These are phyloP conservation scores for Adansonia digitata DNA, from an alignment of 345 rosid species.

Conservation along the genomic window DNA sequence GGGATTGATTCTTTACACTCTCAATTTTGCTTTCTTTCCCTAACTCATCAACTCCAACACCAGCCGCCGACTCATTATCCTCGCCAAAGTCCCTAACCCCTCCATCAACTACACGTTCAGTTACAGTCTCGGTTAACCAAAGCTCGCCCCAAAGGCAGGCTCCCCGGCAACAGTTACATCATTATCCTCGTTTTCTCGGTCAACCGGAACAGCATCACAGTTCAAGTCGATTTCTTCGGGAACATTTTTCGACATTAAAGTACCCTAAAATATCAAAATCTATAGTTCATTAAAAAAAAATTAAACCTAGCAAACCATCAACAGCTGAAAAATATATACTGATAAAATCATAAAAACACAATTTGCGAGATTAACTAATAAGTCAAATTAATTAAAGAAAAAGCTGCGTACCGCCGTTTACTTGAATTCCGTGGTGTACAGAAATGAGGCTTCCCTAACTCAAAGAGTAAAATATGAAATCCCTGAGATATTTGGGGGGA, in stretches of 20 bases:
- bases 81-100: conserved; percentile 4
- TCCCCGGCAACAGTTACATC: background rate
- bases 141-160: background rate
- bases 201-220: conserved; percentile 27
- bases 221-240: conserved; percentile 33
- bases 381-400: background rate
- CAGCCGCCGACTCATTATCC: background rate
- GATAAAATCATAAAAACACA: background rate
- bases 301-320: background rate
- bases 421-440: background rate
- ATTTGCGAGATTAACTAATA: background rate
- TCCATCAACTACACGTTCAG: background rate
- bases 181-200: conserved; percentile 20
- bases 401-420: background rate
- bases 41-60: conserved; percentile 5
- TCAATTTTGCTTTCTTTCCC: conserved; percentile 2
- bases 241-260: conserved; percentile 29
- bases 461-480: background rate
- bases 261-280: conserved; percentile 7
- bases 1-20: background rate
- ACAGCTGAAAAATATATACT: background rate
- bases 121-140: conserved; percentile 9
- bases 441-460: background rate
- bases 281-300: background rate
- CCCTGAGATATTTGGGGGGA: background rate